Conservation (phyloP, 2,329 filamentous ascomycete species). For the Aureobasidium sp. region DNA sequence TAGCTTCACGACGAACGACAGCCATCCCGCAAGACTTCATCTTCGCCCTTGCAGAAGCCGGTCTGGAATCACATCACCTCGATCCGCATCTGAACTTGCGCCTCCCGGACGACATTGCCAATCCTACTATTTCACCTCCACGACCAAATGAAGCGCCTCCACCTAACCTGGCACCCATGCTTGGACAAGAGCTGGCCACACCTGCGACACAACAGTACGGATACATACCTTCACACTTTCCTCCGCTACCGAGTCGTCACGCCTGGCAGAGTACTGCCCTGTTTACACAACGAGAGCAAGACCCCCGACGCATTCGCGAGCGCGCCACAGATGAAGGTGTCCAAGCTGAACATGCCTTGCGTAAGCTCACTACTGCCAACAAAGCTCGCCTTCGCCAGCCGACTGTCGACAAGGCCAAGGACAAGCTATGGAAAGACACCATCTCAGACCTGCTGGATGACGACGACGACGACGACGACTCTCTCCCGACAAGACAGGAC, state of each 20-base stretch:
- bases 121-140: constrained; percentile 34
- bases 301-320: constrained; percentile 51
- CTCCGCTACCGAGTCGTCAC: constrained; percentile 54
- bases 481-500: constrained; percentile 21
- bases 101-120: constrained; percentile 27
- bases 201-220: constrained; percentile 37
- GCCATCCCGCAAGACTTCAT: constrained; percentile 54
- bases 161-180: constrained; percentile 39
- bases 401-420: constrained; percentile 28
- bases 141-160: constrained; percentile 33
- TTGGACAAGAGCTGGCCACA: constrained; percentile 45
- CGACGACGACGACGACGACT: constrained; percentile 20
- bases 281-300: constrained; percentile 49
- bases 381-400: constrained; percentile 16
- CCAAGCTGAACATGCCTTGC: constrained; percentile 55
- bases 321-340: constrained; percentile 58
- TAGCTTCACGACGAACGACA: constrained; percentile 44
- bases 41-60: constrained; percentile 36
- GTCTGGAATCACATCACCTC: constrained; percentile 21
- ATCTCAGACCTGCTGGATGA: constrained; percentile 42
- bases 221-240: constrained; percentile 54
- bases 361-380: constrained; percentile 45
- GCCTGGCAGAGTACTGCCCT: constrained; percentile 55
- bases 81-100: constrained; percentile 32
- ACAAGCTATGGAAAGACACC: constrained; percentile 49